Evolutionary conservation across 768 basidiomycete genomes (phyloP).

Genomic region (Serpula lacrymans): DNA sequence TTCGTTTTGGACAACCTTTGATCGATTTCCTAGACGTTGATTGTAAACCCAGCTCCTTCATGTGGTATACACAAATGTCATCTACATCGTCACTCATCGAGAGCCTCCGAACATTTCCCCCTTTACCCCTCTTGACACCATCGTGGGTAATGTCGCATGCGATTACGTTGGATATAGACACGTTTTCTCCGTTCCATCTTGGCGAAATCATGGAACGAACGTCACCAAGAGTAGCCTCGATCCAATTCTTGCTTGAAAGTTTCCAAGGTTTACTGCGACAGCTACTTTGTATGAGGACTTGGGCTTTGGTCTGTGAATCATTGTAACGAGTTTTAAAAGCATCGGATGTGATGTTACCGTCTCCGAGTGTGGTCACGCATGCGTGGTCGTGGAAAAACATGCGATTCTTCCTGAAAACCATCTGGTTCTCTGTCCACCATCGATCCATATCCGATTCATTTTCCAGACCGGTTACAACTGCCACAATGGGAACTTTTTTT

Average conservation of each 20-base stretch:
- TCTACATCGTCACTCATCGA: too few relatives aligned
- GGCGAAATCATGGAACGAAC: constrained; percentile 16
- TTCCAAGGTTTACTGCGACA: constrained; percentile 24
- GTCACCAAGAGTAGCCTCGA: constrained; percentile 18
- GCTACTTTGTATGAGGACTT: constrained; percentile 14
- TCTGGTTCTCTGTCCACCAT: constrained; percentile 38
- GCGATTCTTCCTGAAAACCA: constrained; percentile 23
- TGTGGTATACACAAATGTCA: too few relatives aligned
- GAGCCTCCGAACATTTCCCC: too few relatives aligned
- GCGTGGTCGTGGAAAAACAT: constrained; percentile 38
- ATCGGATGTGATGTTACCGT: constrained; percentile 25
- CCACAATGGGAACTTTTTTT: constrained; percentile 26
- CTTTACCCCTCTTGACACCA: too few relatives aligned
- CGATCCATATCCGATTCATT: constrained; percentile 30
- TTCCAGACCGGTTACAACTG: constrained; percentile 35
- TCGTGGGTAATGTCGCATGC: constrained; percentile 15
- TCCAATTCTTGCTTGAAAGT: constrained; percentile 13
- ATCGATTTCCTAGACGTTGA: too few relatives aligned
- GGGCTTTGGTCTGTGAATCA: constrained; percentile 20
- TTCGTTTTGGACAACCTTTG: too few relatives aligned
- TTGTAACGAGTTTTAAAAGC: constrained; percentile 22
- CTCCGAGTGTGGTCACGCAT: constrained; percentile 36
- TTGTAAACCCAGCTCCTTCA: too few relatives aligned
- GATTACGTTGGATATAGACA: constrained; percentile 9
- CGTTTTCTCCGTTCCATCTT: constrained; percentile 10